A percentile compares a stretch with the other conserved stretches of the same genome.
phyloP scores from a whole-genome alignment of 2,329 filamentous ascomycete species.

The Botrytis byssoidea region DNA sequence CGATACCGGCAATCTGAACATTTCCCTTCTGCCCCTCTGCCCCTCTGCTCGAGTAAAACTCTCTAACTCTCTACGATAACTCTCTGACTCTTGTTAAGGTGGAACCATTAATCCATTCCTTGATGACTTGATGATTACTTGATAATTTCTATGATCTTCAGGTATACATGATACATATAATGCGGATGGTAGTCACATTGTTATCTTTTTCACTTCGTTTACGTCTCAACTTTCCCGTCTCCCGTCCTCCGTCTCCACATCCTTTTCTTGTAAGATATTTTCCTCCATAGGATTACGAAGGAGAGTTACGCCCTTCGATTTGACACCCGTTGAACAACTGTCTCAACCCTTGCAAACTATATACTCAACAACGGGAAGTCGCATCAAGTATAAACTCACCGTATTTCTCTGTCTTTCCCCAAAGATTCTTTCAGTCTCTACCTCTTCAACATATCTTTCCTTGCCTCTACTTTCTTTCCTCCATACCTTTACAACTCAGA shows the following conservation, averaged over 20 bases:
- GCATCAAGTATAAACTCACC: conserved; percentile 15
- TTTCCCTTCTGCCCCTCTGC: too few species aligned
- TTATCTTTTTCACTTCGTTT: background rate
- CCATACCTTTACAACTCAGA: background rate
- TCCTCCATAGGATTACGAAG: background rate
- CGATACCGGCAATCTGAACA: conserved; percentile 3
- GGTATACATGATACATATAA: background rate
- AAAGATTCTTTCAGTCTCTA: background rate
- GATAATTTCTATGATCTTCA: background rate
- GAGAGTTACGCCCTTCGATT: conserved; percentile 13
- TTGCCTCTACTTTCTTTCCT: conserved; percentile 5
- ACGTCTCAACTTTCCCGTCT: background rate
- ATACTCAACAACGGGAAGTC: conserved; percentile 11
- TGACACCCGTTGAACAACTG: conserved; percentile 16
- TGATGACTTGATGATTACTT: background rate
- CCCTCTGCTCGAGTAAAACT: background rate
- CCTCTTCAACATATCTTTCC: background rate
- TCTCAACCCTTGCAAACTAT: conserved; percentile 18
- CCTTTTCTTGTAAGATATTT: conserved; percentile 9
- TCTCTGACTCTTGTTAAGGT: background rate
- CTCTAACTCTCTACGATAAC: background rate
- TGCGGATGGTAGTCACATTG: background rate
- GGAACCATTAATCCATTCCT: too few species aligned
- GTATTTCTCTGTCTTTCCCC: background rate
- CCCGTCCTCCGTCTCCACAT: conserved; percentile 6